A percentile compares a stretch with the other conserved stretches of the same genome.
phyloP scores from a whole-genome alignment of 2,329 filamentous ascomycete species.

The Epichloe brachyelytri region DNA sequence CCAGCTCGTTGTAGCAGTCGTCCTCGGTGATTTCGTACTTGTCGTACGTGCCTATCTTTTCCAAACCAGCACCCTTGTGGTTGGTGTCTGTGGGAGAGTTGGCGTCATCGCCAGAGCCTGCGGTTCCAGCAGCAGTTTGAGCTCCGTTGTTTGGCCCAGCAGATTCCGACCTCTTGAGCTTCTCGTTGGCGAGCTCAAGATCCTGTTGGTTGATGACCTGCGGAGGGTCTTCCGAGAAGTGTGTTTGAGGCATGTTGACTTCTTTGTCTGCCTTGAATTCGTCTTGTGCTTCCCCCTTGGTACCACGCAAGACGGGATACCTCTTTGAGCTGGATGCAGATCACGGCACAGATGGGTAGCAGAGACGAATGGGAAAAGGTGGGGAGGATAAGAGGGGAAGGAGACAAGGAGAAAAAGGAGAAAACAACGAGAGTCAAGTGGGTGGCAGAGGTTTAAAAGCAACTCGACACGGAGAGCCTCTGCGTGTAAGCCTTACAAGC shows the following conservation, averaged over 20 bases:
- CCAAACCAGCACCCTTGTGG: constrained; percentile 12
- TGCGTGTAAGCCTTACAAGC: not conserved
- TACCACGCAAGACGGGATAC: not conserved
- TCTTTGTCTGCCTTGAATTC: not conserved
- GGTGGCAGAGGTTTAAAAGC: not conserved
- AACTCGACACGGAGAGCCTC: not conserved
- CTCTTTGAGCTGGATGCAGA: not conserved
- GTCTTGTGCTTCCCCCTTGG: not conserved
- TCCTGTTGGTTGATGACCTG: constrained; percentile 24
- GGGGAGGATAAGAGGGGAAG: not conserved
- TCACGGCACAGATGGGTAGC: not conserved
- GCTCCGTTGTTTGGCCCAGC: not conserved
- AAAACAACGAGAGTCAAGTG: not conserved
- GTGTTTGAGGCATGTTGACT: constrained; percentile 17
- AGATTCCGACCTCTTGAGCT: constrained; percentile 19
- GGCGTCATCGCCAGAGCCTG: constrained; percentile 6
- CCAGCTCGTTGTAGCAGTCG: constrained; percentile 54
- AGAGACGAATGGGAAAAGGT: not conserved
- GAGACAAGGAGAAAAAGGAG: not conserved
- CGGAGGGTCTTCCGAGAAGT: constrained; percentile 24
- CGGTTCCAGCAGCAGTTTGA: constrained; percentile 1
- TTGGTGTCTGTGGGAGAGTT: constrained; percentile 19
- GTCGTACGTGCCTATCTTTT: constrained; percentile 25
- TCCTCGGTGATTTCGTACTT: constrained; percentile 36
- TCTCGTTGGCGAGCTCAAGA: constrained; percentile 23